A percentile compares a stretch with the other conserved stretches of the same genome.
Evolutionary conservation across 139 green algal genomes (phyloP).

Genomic region (Picocystis salinarum): DNA sequence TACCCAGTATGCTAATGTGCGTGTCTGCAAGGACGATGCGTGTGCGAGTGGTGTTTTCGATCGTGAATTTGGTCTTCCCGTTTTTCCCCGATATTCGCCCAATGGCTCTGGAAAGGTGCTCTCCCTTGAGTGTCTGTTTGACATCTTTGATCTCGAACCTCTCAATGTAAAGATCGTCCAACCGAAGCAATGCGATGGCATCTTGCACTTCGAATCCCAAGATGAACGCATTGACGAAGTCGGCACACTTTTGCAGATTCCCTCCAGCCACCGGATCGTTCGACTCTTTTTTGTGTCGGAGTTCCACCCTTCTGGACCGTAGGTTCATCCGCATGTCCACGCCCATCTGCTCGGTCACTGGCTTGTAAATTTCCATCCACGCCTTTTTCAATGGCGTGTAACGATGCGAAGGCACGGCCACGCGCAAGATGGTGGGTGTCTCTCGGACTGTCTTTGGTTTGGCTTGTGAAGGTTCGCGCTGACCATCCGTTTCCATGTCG

Average conservation of each 20-base stretch:
- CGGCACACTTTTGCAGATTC: constrained; percentile 83
- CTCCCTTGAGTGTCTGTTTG: constrained; percentile 85
- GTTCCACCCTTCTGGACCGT: constrained; percentile 65
- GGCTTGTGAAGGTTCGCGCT: no score
- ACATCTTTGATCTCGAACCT: constrained; percentile 97
- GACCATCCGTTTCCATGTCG: no score
- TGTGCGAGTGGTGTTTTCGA: constrained; percentile 93
- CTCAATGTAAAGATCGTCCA: constrained; percentile 97
- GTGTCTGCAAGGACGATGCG: constrained; percentile 93
- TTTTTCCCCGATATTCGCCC: constrained; percentile 81
- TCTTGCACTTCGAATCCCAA: constrained; percentile 80
- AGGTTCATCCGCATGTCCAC: constrained; percentile 99
- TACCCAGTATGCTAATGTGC: constrained; percentile 88
- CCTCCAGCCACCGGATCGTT: constrained; percentile 49
- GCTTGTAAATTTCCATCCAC: constrained; percentile 91
- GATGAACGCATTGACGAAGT: constrained; percentile 95
- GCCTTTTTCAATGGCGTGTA: constrained; percentile 89
- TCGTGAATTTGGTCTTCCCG: constrained; percentile 98
- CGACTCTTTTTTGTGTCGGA: constrained; percentile 4
- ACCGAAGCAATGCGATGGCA: constrained; percentile 81
- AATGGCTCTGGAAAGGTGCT: constrained; percentile 90
- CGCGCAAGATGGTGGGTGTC: no score
- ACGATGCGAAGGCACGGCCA: constrained; percentile 73
- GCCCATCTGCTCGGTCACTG: constrained; percentile 90
- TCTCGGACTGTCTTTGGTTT: no score